Evolutionary conservation across 2,329 filamentous ascomycete species (phyloP).

Genomic region (Alternaria rosae): DNA sequence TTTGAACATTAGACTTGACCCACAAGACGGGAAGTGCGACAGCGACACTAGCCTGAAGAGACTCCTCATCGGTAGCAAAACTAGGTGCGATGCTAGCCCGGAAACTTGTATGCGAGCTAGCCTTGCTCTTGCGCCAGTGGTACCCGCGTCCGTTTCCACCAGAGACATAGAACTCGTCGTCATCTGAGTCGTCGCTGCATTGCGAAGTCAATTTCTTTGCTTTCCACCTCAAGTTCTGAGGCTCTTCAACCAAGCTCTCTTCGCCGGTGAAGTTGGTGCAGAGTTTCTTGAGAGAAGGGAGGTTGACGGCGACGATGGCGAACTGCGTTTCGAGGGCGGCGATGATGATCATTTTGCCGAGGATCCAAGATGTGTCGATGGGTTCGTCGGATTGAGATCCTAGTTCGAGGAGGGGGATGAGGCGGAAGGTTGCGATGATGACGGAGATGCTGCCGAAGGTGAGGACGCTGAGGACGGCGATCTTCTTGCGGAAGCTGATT

Average conservation of each 20-base stretch:
- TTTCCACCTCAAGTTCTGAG: not conserved
- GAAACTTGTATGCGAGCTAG: not conserved
- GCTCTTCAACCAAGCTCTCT: not conserved
- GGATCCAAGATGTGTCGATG: slow-evolving; percentile 35
- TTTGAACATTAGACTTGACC: slow-evolving; percentile 6
- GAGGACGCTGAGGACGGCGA: slow-evolving; percentile 34
- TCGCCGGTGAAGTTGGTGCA: slow-evolving; percentile 24
- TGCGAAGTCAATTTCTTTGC: not conserved
- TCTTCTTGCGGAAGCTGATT: slow-evolving; percentile 27
- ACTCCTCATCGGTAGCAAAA: slow-evolving; percentile 6
- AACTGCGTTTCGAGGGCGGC: slow-evolving; percentile 43
- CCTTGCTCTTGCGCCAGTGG: not conserved
- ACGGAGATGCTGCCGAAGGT: slow-evolving; percentile 41
- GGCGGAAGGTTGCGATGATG: slow-evolving; percentile 26
- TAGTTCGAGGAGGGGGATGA: slow-evolving; percentile 32
- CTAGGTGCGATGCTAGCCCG: slow-evolving; percentile 3
- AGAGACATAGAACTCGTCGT: slow-evolving; percentile 1
- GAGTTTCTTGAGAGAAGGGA: slow-evolving; percentile 43
- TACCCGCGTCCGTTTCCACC: not conserved
- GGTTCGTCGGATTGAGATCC: slow-evolving; percentile 14
- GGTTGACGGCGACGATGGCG: slow-evolving; percentile 45
- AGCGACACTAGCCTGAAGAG: slow-evolving; percentile 2
- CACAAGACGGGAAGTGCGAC: slow-evolving; percentile 8
- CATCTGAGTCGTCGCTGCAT: not conserved
- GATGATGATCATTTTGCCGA: slow-evolving; percentile 46